Evolutionary conservation across 352 stramenopile genomes (phyloP), one percentile per base, ranked within the genome.

Genomic region (Globisporangium cederbergense): DNA sequence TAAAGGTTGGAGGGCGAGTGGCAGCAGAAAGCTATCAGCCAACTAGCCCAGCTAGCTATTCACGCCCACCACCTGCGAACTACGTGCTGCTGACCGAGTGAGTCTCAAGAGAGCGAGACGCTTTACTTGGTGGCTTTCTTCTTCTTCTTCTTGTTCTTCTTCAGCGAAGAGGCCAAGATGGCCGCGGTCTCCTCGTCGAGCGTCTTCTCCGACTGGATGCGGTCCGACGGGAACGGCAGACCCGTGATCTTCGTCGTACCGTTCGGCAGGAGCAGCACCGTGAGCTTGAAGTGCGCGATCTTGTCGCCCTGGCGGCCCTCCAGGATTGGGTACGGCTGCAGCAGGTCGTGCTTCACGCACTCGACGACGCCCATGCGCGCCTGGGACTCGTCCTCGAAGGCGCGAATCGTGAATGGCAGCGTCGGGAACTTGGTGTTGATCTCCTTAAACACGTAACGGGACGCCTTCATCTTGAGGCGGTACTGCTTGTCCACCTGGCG

Each of bases 211-310:
- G 93, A 98, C 60, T 88, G 89, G 66, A 98, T 86, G 68, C 76
- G 77, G 66, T 98, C 97, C 18, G 68, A 72, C 32, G 93, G 93
- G 71, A 99, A 88, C 28, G 84, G 70, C 55, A 99, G 76, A 54
- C 97, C 97, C 50, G 97, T 99, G 58, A 99, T 98, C 80, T 98
- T 96, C 36, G 84, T 88, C 4, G 96, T 98, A 69, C 98, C 98
- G 43, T 86, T 97, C 34, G 96, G 92, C 63, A 99, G 73, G 52
- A 99, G 83, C 58, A 99, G 81, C 51, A 99, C 94, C 13, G 98
- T 99, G 60, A 92, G 97, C 88, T 99, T 99, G 81, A 99, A 99
- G 81, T 99, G 98, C 5, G 96, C 97, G 36, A 99, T 93, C 72
- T 98, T 96, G 58, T 98, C 97, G 52, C 95, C 96, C 11, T 81